Evolutionary conservation across 1,284 basidiomycete genomes (phyloP).

Genomic region (Crucibulum parvulum): DNA sequence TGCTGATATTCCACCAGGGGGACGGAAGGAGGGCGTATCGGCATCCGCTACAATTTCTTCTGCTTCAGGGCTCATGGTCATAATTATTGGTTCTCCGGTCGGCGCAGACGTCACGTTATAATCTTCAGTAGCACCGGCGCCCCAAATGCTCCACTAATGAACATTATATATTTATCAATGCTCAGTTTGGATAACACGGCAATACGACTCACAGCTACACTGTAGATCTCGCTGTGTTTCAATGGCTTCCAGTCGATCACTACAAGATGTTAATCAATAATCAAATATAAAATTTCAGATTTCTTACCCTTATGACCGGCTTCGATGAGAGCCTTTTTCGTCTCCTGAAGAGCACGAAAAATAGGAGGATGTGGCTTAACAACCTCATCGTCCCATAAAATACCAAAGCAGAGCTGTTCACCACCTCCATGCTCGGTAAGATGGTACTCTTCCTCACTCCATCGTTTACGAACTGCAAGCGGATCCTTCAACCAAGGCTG

Average conservation of each 20-base stretch:
- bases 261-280: constrained; percentile 26
- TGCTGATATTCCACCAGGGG: constrained; percentile 34
- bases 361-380: constrained; percentile 22
- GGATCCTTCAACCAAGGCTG: constrained; percentile 71
- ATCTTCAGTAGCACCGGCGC: constrained; percentile 50
- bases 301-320: constrained; percentile 50
- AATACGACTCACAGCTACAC: constrained; percentile 47
- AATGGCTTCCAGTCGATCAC: constrained; percentile 61
- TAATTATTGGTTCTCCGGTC: constrained; percentile 50
- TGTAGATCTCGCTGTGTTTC: constrained; percentile 56
- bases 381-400: constrained; percentile 61
- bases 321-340: constrained; percentile 59
- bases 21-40: constrained; percentile 39
- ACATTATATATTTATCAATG: neutral
- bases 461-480: constrained; percentile 65
- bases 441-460: constrained; percentile 65
- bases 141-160: constrained; percentile 50
- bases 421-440: constrained; percentile 60
- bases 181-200: neutral
- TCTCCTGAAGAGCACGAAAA: constrained; percentile 54
- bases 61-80: constrained; percentile 42
- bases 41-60: constrained; percentile 24
- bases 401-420: constrained; percentile 62
- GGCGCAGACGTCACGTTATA: constrained; percentile 43
- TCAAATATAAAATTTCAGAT: neutral